These are phyloP conservation scores for Apiotrichum gamsii DNA, from an alignment of 1,284 basidiomycete genomes.

Conservation along the genomic window DNA sequence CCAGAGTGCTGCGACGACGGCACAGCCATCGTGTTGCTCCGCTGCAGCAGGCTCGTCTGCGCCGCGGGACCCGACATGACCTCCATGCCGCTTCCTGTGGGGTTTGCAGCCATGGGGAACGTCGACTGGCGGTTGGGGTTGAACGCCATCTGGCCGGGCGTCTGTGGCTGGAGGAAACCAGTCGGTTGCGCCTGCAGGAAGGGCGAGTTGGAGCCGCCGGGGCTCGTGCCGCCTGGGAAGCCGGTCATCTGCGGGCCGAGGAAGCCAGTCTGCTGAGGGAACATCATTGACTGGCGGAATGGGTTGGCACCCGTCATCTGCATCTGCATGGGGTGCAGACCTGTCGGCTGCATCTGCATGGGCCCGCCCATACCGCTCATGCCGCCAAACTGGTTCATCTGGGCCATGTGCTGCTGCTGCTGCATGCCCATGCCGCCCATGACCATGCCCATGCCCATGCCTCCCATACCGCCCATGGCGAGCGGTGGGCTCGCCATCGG, in stretches of 20 bases:
- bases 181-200: constrained; percentile 48
- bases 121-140: constrained; percentile 45
- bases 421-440: constrained; percentile 1
- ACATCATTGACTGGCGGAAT: constrained; percentile 57
- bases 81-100: too few species aligned
- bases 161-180: constrained; percentile 49
- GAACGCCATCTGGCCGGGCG: constrained; percentile 42
- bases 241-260: constrained; percentile 59
- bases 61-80: too few species aligned
- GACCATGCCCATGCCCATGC: constrained; percentile 8
- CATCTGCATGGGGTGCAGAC: constrained; percentile 15
- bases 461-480: constrained; percentile 6
- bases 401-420: constrained; percentile 13
- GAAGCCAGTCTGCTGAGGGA: constrained; percentile 53
- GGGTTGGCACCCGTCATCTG: constrained; percentile 55
- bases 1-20: constrained; percentile 50
- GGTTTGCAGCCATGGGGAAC: background rate
- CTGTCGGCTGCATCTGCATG: too few species aligned
- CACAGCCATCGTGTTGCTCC: constrained; percentile 5
- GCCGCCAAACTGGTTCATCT: background rate
- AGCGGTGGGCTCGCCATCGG: background rate
- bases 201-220: constrained; percentile 42
- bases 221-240: constrained; percentile 59
- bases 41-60: background rate
- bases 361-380: constrained; percentile 1